Base-by-base conservation (phyloP, 371 early-diverging fungal genomes). In the Fennellomyces sp. region DNA sequence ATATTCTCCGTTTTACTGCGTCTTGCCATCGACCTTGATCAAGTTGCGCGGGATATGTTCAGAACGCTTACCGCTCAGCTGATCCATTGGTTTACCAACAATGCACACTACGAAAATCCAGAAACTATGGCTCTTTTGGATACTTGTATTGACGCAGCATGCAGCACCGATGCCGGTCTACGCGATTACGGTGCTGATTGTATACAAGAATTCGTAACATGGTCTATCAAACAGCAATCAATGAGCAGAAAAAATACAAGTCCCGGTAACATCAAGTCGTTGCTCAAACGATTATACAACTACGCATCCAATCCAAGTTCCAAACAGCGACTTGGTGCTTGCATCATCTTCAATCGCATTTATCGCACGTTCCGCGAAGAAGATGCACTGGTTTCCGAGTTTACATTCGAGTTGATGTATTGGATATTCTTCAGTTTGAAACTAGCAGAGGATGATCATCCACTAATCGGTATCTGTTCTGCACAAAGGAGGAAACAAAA, bases 81-180 rank as follows among this genome's bases (percentile, higher is more conserved):
- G 13, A 90, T 92, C 12, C 93, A 91, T 58, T 94, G 92, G 92
- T 66, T 92, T 36, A 90, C 94, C 6, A 88, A 86, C 33, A 88
- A 85, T 70, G 80, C 85, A 1, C 83, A 84, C 39, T 84, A 84
- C 50, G 91, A 93, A 63, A 89, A 88, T 36, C 85, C 87, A 26
- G 94, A 92, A 65, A 88, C 91, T 1, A 80, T 90, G 51, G 80
- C 82, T 0, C 64, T 94, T n/a, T 56, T 92, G 36, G 78, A 85
- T 19, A 68, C 86, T 5, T 89, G 91, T 56, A 69, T 92, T 38
- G 89, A 91, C 52, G 90, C 88, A 17, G 72, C 83, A 4, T 86
- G 84, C 50, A 72, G 70, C 52, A 65, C 82, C 0, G 73, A 79
- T 45, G 83, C 84, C 19, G 72, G 87, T 51, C 75, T 91, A 2